Conservation (phyloP, 768 basidiomycete species). For the Boletellus emodensis region DNA sequence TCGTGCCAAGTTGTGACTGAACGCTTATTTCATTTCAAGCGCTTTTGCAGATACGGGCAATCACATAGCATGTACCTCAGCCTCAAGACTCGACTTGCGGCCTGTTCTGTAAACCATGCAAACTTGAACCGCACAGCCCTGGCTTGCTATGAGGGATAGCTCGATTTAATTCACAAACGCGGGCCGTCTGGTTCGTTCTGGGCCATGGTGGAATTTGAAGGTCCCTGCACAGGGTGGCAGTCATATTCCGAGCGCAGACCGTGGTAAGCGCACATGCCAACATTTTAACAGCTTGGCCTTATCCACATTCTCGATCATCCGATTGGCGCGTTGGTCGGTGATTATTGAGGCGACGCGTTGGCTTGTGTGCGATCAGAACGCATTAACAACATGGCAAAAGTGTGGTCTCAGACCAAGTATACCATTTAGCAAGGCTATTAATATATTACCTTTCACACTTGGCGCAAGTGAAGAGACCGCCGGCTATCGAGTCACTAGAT, state of each 20-base stretch:
- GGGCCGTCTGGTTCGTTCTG: slow-evolving; percentile 5
- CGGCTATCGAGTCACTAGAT: neutral
- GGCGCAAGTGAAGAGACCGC: neutral
- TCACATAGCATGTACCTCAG: too few species aligned
- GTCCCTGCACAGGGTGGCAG: neutral
- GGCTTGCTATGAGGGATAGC: neutral
- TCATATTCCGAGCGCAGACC: neutral
- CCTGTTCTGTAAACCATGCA: slow-evolving; percentile 4
- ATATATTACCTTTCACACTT: neutral
- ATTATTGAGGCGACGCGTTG: neutral
- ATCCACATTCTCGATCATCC: neutral
- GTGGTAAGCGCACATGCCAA: slow-evolving; percentile 13
- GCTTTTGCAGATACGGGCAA: too few species aligned
- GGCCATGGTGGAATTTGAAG: neutral
- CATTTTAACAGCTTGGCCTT: neutral
- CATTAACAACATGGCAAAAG: neutral
- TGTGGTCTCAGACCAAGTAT: neutral
- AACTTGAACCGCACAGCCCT: neutral
- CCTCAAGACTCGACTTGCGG: neutral
- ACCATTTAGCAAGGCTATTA: neutral
- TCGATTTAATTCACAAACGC: slow-evolving; percentile 3
- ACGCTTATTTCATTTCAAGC: too few species aligned
- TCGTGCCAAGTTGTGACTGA: too few species aligned
- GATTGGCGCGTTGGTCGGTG: neutral
- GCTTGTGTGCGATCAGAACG: neutral